These are phyloP conservation scores for Termitomyces sp. DNA, from an alignment of 768 basidiomycete species.

Conservation along the genomic window DNA sequence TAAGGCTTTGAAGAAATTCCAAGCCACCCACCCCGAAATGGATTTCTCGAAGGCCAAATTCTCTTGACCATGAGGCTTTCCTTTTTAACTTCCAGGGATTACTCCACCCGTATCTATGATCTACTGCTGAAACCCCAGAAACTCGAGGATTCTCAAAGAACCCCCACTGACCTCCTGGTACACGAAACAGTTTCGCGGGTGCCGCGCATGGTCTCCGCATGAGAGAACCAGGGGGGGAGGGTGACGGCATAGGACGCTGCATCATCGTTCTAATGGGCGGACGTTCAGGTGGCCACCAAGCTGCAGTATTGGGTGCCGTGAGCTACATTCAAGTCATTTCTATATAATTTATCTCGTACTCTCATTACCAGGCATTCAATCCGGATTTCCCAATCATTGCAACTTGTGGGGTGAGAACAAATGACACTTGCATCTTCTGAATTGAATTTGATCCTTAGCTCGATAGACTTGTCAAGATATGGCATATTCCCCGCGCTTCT, in stretches of 20 bases:
- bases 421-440: background rate
- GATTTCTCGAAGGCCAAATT: conserved; percentile 93
- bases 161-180: conserved; percentile 52
- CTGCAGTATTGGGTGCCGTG: conserved; percentile 55
- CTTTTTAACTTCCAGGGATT: conserved; percentile 55
- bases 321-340: conserved; percentile 28
- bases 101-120: conserved; percentile 66
- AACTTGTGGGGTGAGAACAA: conserved; percentile 65
- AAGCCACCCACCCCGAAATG: conserved; percentile 85
- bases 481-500: conserved; percentile 45
- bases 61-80: conserved; percentile 24
- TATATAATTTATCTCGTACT: conserved; percentile 1
- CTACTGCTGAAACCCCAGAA: conserved; percentile 30
- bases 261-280: conserved; percentile 62
- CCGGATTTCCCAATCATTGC: conserved; percentile 58
- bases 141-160: conserved; percentile 34
- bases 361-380: conserved; percentile 55
- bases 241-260: conserved; percentile 60
- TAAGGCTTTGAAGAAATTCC: conserved; percentile 84
- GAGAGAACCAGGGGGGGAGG: conserved; percentile 61
- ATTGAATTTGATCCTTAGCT: conserved; percentile 34
- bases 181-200: conserved; percentile 48
- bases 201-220: conserved; percentile 65
- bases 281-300: conserved; percentile 67
- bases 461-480: conserved; percentile 73